phyloP scores from a whole-genome alignment of 257 asterid genomes.

The Primulina tabacum region DNA sequence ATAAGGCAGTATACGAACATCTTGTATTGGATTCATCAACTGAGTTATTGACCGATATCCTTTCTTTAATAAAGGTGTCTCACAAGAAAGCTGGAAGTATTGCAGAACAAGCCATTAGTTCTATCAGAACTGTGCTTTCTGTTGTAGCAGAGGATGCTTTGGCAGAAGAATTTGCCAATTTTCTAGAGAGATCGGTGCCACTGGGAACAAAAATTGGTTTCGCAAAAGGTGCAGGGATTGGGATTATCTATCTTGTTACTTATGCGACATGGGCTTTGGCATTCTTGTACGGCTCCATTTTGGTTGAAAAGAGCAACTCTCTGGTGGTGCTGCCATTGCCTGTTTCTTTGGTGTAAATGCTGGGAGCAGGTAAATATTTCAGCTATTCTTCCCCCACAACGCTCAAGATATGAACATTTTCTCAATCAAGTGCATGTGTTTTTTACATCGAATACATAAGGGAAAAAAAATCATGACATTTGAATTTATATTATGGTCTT shows the following conservation, averaged over 20 bases:
- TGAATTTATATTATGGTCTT: background rate
- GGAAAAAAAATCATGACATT: background rate
- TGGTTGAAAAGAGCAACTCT: constrained; percentile 44
- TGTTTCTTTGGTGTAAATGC: constrained; percentile 84
- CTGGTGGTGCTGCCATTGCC: constrained; percentile 78
- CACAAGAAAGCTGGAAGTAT: constrained; percentile 71
- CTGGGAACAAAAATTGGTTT: constrained; percentile 68
- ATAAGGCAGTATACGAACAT: constrained; percentile 64
- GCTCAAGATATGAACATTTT: background rate
- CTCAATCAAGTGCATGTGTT: background rate
- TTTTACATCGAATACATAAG: background rate
- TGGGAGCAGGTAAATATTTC: constrained; percentile 61
- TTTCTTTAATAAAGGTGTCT: constrained; percentile 44
- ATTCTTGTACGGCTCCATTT: constrained; percentile 78
- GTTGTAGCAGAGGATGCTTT: constrained; percentile 77
- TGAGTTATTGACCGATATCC: constrained; percentile 14
- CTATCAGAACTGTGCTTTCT: constrained; percentile 68
- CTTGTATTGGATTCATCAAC: background rate
- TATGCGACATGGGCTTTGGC: constrained; percentile 90
- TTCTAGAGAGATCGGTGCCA: constrained; percentile 50
- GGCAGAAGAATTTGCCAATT: constrained; percentile 49
- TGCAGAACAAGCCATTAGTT: constrained; percentile 75
- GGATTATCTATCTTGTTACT: constrained; percentile 76
- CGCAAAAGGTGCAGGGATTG: constrained; percentile 81
- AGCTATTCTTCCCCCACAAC: background rate